Evolutionary conservation across 2,329 filamentous ascomycete species (phyloP).

Genomic region (Fusarium multiceps): DNA sequence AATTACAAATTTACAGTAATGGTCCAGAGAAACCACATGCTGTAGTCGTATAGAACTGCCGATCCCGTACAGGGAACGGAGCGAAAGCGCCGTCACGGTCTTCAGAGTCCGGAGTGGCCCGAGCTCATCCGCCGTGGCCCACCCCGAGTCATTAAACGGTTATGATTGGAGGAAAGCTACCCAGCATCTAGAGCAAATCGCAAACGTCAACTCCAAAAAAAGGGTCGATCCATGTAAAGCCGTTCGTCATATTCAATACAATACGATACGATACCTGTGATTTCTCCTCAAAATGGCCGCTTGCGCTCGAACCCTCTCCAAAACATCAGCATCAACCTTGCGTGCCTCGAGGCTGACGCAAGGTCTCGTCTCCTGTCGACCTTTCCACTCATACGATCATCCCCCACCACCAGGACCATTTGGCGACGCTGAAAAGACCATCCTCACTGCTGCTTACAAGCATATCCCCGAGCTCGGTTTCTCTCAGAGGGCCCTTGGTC

Average conservation of each 20-base stretch:
- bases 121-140: constrained; percentile 24
- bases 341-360: constrained; percentile 29
- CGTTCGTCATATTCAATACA: neutral
- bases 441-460: constrained; percentile 82
- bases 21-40: neutral
- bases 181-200: constrained; percentile 19
- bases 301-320: constrained; percentile 28
- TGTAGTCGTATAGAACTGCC: neutral
- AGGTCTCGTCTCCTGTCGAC: constrained; percentile 19
- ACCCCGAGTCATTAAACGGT: neutral
- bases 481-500: constrained; percentile 75
- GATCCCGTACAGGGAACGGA: constrained; percentile 17
- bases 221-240: constrained; percentile 17
- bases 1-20: neutral
- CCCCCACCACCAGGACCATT: constrained; percentile 68
- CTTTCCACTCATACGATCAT: constrained; percentile 82
- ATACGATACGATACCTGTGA: neutral
- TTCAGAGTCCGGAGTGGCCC: constrained; percentile 24
- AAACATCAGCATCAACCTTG: constrained; percentile 27
- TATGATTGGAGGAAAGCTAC: constrained; percentile 18
- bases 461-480: constrained; percentile 89
- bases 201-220: constrained; percentile 33
- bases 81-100: constrained; percentile 1
- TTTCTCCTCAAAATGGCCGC: constrained; percentile 26
- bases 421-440: constrained; percentile 74